Base-by-base conservation (phyloP, 1,284 basidiomycete species). In the Irpex rosettiformis region DNA sequence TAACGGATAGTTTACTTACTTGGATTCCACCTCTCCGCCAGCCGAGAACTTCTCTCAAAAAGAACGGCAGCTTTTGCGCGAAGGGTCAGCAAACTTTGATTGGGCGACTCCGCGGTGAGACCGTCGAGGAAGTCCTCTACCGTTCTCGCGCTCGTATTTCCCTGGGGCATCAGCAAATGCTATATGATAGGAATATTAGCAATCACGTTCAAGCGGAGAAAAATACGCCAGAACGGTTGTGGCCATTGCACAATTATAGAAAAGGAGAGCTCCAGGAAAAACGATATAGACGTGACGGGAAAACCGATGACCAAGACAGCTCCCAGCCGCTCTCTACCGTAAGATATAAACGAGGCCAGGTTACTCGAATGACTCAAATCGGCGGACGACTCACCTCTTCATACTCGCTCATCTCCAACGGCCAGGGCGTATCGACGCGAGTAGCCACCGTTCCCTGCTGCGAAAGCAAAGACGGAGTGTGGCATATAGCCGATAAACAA, bases 351-450 rank as follows among this genome's bases (percentile, higher is more conserved):
- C 33, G 33, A 16, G 16, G 33, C 33, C 33, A 37, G 16, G 33
- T 8, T 16, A 37, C 5, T 8, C 33, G 16, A 37, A 37, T n/a
- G 33, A 37, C 33, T 16, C 33, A 37, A 16, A 37, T 37, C 43
- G 16, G 2, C 6, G 25, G 33, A 18, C 43, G 22, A 58, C 68
- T 47, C 52, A 70, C 70, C 54, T 58, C 65, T 29, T 67, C 64
- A 52, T 74, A 73, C n/a, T 68, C 63, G 10, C 63, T 64, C 53
- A 75, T 66, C 16, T 75, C 70, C 61, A 70, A 61, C 1, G 78
- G 77, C 79, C 77, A 80, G 0, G 77, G 75, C 13, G 74, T 73
- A 60, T 78, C 75, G 45, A 79, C 70, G 28, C 66, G 67, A 28
- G 70, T 66, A 29, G 70, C 64, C 25, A 67, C 58, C 16, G 69